Percentiles rank a stretch among this genome's conserved stretches.
These are phyloP conservation scores for Chrysosporium queenslandicum DNA, from an alignment of 2,329 filamentous ascomycete genomes.

Conservation along the genomic window DNA sequence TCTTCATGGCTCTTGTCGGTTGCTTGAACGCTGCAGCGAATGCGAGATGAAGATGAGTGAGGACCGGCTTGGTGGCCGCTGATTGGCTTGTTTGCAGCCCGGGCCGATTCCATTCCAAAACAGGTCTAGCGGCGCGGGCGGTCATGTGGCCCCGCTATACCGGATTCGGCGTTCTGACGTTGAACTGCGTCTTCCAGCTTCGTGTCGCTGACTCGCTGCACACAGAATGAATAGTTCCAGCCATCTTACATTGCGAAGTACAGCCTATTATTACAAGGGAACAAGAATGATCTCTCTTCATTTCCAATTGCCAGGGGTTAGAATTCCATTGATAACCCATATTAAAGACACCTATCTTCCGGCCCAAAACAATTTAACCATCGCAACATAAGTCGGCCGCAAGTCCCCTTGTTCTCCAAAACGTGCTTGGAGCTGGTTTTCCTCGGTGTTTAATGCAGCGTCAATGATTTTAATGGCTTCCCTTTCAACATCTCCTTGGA, in stretches of 20 bases:
- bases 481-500: background rate
- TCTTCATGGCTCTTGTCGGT: background rate
- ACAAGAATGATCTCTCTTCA: too few species aligned
- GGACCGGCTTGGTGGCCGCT: background rate
- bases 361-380: slow-evolving; percentile 5
- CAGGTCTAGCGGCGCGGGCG: background rate
- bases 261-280: too few species aligned
- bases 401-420: slow-evolving; percentile 7
- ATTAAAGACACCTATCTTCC: too few species aligned
- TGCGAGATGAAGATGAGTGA: background rate
- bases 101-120: background rate
- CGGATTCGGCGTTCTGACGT: too few species aligned
- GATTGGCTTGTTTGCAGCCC: background rate
- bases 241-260: too few species aligned
- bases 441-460: slow-evolving; percentile 3
- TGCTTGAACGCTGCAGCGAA: background rate
- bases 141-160: slow-evolving; percentile 1
- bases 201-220: too few species aligned
- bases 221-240: too few species aligned
- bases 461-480: slow-evolving; percentile 4
- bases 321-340: too few species aligned
- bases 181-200: too few species aligned
- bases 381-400: slow-evolving; percentile 3
- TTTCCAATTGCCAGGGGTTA: too few species aligned
- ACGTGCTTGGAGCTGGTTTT: slow-evolving; percentile 8